Evolutionary conservation across 371 early-diverging fungal species (phyloP).

Genomic region (Blakeslea trispora): DNA sequence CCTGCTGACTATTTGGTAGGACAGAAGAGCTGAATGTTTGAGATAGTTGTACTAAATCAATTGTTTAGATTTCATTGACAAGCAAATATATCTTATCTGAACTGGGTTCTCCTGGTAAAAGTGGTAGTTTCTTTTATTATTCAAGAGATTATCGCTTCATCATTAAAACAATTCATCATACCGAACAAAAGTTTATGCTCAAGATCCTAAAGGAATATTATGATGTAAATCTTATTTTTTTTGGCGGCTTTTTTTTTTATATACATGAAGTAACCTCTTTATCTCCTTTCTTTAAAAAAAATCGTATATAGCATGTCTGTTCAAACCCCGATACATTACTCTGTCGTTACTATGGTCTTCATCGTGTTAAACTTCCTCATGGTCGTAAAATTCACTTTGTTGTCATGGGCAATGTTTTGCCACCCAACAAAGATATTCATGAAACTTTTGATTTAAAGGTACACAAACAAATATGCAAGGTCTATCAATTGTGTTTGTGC

Average conservation of each 20-base stretch:
- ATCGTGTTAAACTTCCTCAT: slow-evolving; percentile 93
- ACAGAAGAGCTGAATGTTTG: no score
- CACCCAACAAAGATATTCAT: slow-evolving; percentile 93
- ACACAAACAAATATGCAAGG: not conserved
- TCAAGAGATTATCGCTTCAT: slow-evolving; percentile 97
- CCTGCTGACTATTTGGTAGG: slow-evolving; percentile 90
- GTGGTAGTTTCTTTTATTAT: slow-evolving; percentile 95
- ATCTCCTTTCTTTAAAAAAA: slow-evolving; percentile 29
- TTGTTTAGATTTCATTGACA: slow-evolving; percentile 79
- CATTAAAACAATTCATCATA: slow-evolving; percentile 95
- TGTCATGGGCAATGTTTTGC: slow-evolving; percentile 95
- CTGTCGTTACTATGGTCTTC: slow-evolving; percentile 93
- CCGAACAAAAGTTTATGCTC: slow-evolving; percentile 91
- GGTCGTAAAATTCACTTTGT: slow-evolving; percentile 94
- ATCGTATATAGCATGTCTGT: slow-evolving; percentile 88
- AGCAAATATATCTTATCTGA: slow-evolving; percentile 96
- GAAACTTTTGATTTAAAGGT: slow-evolving; percentile 91
- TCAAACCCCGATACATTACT: slow-evolving; percentile 91
- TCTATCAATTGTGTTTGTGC: not conserved
- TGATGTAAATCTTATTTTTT: slow-evolving; percentile 47
- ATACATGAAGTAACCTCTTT: not conserved
- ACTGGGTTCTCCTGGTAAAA: slow-evolving; percentile 92
- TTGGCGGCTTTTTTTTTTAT: not conserved
- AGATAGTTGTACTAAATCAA: no score
- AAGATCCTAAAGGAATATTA: slow-evolving; percentile 85